Evolutionary conservation across 805 yeast genomes (phyloP), one percentile per base, ranked within the genome.

Genomic region (Isabelozyma heimii): DNA sequence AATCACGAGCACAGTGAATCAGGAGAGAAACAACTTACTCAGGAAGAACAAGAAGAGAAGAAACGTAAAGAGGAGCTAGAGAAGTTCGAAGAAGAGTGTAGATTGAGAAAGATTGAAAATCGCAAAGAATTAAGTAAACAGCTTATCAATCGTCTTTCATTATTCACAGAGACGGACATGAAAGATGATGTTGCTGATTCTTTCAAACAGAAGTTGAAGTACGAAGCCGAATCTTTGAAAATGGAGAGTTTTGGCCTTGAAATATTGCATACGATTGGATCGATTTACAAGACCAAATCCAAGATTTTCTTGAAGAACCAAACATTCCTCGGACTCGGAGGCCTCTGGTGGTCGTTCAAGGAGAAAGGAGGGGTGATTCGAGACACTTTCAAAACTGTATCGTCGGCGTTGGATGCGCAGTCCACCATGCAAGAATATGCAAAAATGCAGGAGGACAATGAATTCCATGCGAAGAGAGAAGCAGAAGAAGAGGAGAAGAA

Each of bases 191-290:
- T 70, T n/a, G 70, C 66, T 9, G 62, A 59, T 37, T 66, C 76
- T 17, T 92, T 90, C 65, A 70, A 77, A 51, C 76, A 75, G 48
- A 85, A 87, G 63, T 77, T 88, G 56, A 77, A 76, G 52, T 83
- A 85, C 59, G 98, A 94, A 66, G 96, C 96, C 13, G 94, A 91
- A 61, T 73, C 83, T 27, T 73, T 88, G 54, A 87, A 87, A 57
- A 80, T 85, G 82, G 94, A 88, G 65, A 86, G 92, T 17, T 88
- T 88, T 67, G 95, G 95, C n/a, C 67, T 87, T 30, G 91, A 88
- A 60, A 86, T 88, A 35, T 75, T 89, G 43, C 94, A 88, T 57
- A 79, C 89, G 0, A 79, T 88, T 47, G 95, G 94, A 20, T 76
- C 80, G 46, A 80, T 85, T 2, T 88, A 88, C 61, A 70, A 75